Base-by-base conservation (phyloP, 1,139 yeast species). In the Pichia sp. region DNA sequence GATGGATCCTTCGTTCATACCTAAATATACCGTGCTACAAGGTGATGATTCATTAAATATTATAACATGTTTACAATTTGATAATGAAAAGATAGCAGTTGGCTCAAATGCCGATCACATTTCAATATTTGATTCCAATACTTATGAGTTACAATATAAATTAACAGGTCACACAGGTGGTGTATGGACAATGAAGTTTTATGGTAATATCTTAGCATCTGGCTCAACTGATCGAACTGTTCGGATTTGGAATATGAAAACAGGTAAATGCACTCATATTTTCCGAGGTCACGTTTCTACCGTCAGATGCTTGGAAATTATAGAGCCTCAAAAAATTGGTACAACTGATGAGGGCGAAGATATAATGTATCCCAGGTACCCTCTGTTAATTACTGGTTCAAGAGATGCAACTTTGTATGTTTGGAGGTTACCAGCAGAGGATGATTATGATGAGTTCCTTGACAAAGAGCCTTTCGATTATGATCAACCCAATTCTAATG, bases 141-240 rank as follows among this genome's bases (percentile, higher is more conserved):
- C 87, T 0, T 97, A 97, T 6, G 70, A 71, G 42, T 70, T 83
- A 42, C 60, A 84, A n/a, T 73, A 79, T 44, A 83, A 85, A 2
- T 71, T 92, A 45, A 73, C 76, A 47, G 97, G 97, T 13, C 98
- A 92, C 61, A 95, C 86, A 51, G 97, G 97, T 43, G 98, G 98
- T 26, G 98, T 94, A 11, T 92, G 99, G 99, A 97, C 98, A 1
- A 72, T 92, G 62, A 89, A 92, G 65, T 90, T 89, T 63, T 78
- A 78, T 47, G 87, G 87, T n/a, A 81, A 85, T 62, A 83, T 86
- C 1, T 69, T 90, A 39, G 95, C 89, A 0, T 83, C 94, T 54
- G 97, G 97, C 0, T 83, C 95, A 1, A 89, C 96, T 1, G 97
- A 90, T 67, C 76, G 96, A 56, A 82, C 95, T 0, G 95, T 90